Evolutionary conservation across 495 filamentous ascomycete species (phyloP), one percentile per base, ranked within the genome.

Genomic region (Poronia punctata): DNA sequence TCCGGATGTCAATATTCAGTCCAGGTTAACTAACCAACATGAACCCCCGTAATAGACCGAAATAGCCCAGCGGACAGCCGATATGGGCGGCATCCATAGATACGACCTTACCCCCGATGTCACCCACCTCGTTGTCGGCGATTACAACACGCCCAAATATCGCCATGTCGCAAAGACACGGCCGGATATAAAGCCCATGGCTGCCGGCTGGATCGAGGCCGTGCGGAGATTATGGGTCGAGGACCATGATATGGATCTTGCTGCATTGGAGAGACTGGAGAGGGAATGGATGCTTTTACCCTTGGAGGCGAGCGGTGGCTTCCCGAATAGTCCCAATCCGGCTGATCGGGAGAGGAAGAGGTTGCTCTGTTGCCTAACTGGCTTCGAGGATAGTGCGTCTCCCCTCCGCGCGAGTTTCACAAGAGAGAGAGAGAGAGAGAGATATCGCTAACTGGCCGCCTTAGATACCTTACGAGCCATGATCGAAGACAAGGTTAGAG

Each of bases 81-180:
- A 93, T 50, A 90, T 98, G 75, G 92, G 92, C 44, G 92, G 89
- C 21, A 64, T 71, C 42, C 83, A 90, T 67, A 82, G 83, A 43
- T 79, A 84, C 54, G 87, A 97, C 60, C 80, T 98, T n/a, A 97
- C 92, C 22, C 84, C 84, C 31, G 87, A 96, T 57, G 88, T 94
- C 43, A 98, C 92, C 3, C 92, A 98, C 66, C 75, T 98, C 20
- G 77, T 98, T 48, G 85, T 95, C 48, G 92, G 88, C 52, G 81
- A 84, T 43, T 82, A 83, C 40, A 74, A 86, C 49, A 96, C 89
- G 0, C 76, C 82, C 10, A 98, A 98, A 60, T 98, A 98, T 68
- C 83, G 80, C 54, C 95, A 92, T 64, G 90, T 96, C 53, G 92
- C 92, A 16, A 87, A 79, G 46, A 84, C 89, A 57, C 75, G 92